These are phyloP conservation scores for Gentiana dahurica DNA, from an alignment of 257 asterid species.

Conservation along the genomic window DNA sequence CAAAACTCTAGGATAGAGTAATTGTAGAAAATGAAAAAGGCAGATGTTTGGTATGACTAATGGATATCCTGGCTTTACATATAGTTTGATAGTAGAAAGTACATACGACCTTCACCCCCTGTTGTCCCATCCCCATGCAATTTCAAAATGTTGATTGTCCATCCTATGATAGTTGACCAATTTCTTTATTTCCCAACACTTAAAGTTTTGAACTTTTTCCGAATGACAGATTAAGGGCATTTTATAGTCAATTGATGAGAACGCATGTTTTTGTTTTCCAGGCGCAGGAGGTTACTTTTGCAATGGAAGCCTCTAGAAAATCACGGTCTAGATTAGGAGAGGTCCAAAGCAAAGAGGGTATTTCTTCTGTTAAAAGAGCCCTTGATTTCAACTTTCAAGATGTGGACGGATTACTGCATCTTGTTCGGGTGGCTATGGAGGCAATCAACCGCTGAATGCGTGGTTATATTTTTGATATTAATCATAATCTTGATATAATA, in stretches of 20 bases:
- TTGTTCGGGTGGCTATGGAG: slow-evolving; percentile 86
- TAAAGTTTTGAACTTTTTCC: neutral
- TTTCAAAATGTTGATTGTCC: no score
- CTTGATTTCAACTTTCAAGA: slow-evolving; percentile 93
- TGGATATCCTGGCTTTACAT: no score
- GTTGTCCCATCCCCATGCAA: no score
- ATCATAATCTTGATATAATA: slow-evolving; percentile 13
- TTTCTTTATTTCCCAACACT: neutral
- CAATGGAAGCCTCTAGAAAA: slow-evolving; percentile 96
- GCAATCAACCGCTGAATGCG: slow-evolving; percentile 45
- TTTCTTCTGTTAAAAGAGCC: slow-evolving; percentile 57
- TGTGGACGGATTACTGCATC: slow-evolving; percentile 67
- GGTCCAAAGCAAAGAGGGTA: slow-evolving; percentile 43
- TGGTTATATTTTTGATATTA: slow-evolving; percentile 5
- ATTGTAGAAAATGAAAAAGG: no score
- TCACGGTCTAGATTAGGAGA: slow-evolving; percentile 59
- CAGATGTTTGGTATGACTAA: no score
- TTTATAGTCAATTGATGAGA: neutral
- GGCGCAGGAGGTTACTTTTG: slow-evolving; percentile 77
- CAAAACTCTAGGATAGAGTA: no score
- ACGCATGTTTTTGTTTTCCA: slow-evolving; percentile 16
- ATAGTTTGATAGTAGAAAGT: no score
- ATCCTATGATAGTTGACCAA: no score
- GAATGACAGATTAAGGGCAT: neutral
- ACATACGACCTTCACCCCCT: no score